Evolutionary conservation across 164 flowering plant genomes (phyloP).

Genomic region (Houttuynia cordata): DNA sequence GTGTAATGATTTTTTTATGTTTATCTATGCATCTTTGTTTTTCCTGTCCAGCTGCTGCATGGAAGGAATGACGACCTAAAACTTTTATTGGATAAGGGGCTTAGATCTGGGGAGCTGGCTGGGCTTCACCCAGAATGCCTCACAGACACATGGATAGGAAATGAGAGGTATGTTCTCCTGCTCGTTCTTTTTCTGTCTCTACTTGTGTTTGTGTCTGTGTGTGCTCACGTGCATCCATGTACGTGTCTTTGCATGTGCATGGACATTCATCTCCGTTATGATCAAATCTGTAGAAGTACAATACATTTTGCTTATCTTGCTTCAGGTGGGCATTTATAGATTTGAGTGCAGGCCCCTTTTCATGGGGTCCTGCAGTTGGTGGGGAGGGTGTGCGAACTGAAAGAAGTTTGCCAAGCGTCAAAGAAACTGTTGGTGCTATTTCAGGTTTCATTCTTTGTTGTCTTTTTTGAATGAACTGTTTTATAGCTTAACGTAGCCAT

Average conservation of each 20-base stretch:
- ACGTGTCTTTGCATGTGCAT: not conserved
- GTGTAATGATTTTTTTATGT: too few species aligned
- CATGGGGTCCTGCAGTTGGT: slow-evolving; percentile 99
- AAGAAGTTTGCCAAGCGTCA: slow-evolving; percentile 78
- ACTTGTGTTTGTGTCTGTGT: not conserved
- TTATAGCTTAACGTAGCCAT: not conserved
- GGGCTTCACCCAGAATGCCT: slow-evolving; percentile 79
- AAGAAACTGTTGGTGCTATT: slow-evolving; percentile 82
- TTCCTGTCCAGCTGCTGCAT: slow-evolving; percentile 40
- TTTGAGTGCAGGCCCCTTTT: slow-evolving; percentile 93
- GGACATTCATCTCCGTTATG: not conserved
- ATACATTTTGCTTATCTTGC: slow-evolving; percentile 7
- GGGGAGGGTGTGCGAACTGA: slow-evolving; percentile 99
- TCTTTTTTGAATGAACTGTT: not conserved
- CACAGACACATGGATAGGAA: slow-evolving; percentile 94
- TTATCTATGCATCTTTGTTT: not conserved
- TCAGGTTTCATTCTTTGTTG: slow-evolving; percentile 34
- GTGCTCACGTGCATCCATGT: not conserved
- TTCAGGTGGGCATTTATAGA: slow-evolving; percentile 94
- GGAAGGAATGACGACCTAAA: slow-evolving; percentile 68
- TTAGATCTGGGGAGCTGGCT: slow-evolving; percentile 62
- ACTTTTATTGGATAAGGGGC: slow-evolving; percentile 42
- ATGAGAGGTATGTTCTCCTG: slow-evolving; percentile 41
- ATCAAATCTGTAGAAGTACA: not conserved
- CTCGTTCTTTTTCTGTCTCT: slow-evolving; percentile 7